Conservation (phyloP, 108 stramenopile genomes). For the Aurantiochytrium sp. region DNA sequence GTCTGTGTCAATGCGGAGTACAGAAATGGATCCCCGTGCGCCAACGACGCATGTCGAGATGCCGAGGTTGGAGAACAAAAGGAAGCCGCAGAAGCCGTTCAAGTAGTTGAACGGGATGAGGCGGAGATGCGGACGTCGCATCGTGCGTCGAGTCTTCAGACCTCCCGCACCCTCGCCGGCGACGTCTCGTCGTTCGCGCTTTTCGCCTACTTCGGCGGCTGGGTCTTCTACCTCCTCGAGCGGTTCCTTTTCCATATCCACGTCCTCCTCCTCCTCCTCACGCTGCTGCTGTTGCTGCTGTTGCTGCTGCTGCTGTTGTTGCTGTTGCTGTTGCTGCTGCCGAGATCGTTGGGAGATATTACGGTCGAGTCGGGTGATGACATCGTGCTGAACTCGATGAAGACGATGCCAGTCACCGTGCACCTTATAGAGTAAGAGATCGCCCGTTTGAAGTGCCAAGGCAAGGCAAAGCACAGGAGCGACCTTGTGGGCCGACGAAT, state of each 20-base stretch:
- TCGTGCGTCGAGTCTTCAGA: background rate
- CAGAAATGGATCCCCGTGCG: background rate
- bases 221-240: too few species aligned
- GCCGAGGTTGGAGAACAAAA: background rate
- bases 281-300: background rate
- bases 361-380: background rate
- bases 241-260: background rate
- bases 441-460: background rate
- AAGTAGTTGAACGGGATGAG: background rate
- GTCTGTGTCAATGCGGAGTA: background rate
- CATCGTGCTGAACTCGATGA: background rate
- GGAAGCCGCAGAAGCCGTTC: background rate
- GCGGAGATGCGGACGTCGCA: background rate
- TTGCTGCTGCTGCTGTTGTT: background rate
- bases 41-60: background rate
- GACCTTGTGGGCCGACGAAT: background rate
- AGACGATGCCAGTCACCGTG: background rate
- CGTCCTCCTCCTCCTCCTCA: background rate
- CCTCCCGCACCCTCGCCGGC: background rate
- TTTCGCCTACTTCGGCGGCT: background rate
- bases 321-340: background rate
- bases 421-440: background rate
- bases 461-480: background rate
- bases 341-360: background rate
- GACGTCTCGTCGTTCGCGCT: background rate